Evolutionary conservation across 371 early-diverging fungal genomes (phyloP).

Genomic region (Coemansia sp.): DNA sequence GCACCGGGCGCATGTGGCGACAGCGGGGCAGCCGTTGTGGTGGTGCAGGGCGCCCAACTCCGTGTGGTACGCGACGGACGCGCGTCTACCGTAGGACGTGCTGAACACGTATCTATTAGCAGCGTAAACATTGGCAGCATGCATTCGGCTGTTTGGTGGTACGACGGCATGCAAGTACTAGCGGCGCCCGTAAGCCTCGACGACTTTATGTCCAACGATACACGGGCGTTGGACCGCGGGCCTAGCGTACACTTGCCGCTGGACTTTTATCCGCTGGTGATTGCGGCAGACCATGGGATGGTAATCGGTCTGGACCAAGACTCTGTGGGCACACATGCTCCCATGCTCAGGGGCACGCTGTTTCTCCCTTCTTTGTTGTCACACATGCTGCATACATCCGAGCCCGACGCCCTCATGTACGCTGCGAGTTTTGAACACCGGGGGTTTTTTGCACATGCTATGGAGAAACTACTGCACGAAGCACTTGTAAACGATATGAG

Average conservation of each 20-base stretch:
- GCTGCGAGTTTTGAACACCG: slow-evolving; percentile 54
- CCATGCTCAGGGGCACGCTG: slow-evolving; percentile 30
- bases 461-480: slow-evolving; percentile 64
- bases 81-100: slow-evolving; percentile 13
- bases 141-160: slow-evolving; percentile 52
- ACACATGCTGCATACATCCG: slow-evolving; percentile 33
- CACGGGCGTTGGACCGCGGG: slow-evolving; percentile 2
- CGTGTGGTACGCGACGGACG: slow-evolving; percentile 11
- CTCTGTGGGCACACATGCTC: slow-evolving; percentile 13
- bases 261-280: slow-evolving; percentile 42
- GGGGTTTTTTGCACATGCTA: slow-evolving; percentile 60
- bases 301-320: slow-evolving; percentile 49
- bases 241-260: slow-evolving; percentile 17
- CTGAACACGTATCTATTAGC: slow-evolving; percentile 27
- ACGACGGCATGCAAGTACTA: slow-evolving; percentile 24
- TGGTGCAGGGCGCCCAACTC: slow-evolving; percentile 42
- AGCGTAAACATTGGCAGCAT: slow-evolving; percentile 50
- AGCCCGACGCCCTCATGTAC: slow-evolving; percentile 55
- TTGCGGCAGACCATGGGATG: slow-evolving; percentile 39
- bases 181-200: slow-evolving; percentile 43
- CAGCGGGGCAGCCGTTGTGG: slow-evolving; percentile 27
- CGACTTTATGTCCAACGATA: slow-evolving; percentile 45
- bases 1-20: slow-evolving; percentile 30
- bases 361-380: slow-evolving; percentile 37
- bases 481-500: slow-evolving; percentile 52